These are phyloP conservation scores for Fusarium piperis DNA, from an alignment of 2,329 filamentous ascomycete genomes.

Conservation along the genomic window DNA sequence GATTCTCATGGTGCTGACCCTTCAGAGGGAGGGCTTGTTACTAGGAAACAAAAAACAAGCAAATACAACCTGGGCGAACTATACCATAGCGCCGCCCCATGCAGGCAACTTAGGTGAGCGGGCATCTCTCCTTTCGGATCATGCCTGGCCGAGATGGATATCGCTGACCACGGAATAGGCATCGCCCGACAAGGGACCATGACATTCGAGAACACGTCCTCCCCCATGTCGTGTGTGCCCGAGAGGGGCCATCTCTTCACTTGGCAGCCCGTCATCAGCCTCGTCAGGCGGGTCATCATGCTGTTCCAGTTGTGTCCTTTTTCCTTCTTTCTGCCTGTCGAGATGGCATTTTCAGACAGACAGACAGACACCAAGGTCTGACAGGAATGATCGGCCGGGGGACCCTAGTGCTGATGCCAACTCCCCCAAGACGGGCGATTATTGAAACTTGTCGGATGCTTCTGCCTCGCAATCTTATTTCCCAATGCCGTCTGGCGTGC, in stretches of 20 bases:
- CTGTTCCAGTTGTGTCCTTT: neutral
- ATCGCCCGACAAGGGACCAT: neutral
- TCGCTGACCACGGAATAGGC: neutral
- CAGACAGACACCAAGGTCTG: neutral
- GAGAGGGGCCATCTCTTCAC: neutral
- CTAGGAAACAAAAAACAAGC: neutral
- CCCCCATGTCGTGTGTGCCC: neutral
- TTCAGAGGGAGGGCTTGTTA: neutral
- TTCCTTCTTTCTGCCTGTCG: neutral
- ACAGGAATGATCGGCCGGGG: neutral
- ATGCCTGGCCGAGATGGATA: neutral
- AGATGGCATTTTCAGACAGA: neutral
- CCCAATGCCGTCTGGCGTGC: neutral
- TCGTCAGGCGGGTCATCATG: conserved; percentile 2
- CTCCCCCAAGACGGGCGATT: neutral
- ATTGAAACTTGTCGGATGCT: neutral
- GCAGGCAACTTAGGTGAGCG: neutral
- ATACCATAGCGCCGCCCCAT: neutral
- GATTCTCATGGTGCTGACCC: neutral
- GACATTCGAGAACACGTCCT: neutral
- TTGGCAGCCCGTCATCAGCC: neutral
- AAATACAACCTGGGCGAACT: neutral
- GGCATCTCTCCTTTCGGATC: neutral
- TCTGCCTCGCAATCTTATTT: conserved; percentile 7
- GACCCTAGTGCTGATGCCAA: conserved; percentile 28